These are phyloP conservation scores for Astrocystis sublimbata DNA, from an alignment of 495 filamentous ascomycete genomes.

Conservation along the genomic window DNA sequence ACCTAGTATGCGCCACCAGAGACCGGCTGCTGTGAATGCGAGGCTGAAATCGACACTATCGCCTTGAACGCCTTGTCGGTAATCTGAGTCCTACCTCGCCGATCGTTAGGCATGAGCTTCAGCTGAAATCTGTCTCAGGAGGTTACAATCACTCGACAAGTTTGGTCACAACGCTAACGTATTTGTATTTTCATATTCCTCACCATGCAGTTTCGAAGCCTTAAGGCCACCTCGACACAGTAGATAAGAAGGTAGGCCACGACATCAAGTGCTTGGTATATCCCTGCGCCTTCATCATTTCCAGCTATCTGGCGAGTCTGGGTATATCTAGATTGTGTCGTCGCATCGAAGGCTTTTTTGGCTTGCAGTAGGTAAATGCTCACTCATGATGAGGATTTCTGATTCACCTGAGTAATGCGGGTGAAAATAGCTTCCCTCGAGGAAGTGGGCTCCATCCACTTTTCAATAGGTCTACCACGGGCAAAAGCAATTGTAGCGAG, in stretches of 20 bases:
- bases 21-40: slow-evolving; percentile 1
- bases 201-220: no score
- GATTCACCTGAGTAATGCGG: neutral
- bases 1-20: neutral
- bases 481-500: neutral
- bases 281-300: neutral
- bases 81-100: neutral
- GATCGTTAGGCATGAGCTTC: no score
- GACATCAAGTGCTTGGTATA: neutral
- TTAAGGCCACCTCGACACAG: no score
- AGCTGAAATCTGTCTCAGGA: no score
- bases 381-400: neutral
- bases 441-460: neutral
- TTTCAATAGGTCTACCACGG: neutral
- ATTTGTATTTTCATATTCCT: no score
- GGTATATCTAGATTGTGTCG: neutral
- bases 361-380: neutral
- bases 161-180: no score
- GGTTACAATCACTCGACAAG: no score
- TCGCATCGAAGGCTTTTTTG: neutral
- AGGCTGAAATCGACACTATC: neutral
- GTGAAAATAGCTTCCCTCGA: neutral
- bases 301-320: slow-evolving; percentile 1
- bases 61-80: neutral
- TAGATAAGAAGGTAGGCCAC: neutral